Evolutionary conservation across 2,329 filamentous ascomycete species (phyloP).

Genomic region (Cordyceps sp.): DNA sequence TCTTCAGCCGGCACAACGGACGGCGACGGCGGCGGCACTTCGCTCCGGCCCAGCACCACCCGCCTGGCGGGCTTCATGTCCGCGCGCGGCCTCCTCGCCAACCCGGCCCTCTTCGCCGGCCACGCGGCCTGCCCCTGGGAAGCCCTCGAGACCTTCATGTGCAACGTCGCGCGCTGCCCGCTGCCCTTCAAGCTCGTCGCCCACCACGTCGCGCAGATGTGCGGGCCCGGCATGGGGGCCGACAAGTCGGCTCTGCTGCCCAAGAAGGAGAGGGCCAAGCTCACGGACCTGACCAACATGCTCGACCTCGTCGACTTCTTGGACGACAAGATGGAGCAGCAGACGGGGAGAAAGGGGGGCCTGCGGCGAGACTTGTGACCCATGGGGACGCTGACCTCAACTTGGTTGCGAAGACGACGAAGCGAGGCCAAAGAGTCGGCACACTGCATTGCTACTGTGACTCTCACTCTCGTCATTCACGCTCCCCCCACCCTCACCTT

Average conservation of each 20-base stretch:
- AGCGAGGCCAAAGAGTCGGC: too few relatives aligned
- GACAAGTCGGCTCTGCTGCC: slow-evolving; percentile 34
- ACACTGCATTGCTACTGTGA: too few relatives aligned
- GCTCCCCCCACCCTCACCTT: neutral
- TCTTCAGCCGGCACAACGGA: neutral
- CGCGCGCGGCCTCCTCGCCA: slow-evolving; percentile 48
- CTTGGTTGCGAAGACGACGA: too few relatives aligned
- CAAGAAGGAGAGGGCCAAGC: slow-evolving; percentile 38
- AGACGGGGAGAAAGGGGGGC: slow-evolving; percentile 14
- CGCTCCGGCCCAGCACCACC: slow-evolving; percentile 21
- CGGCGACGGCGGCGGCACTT: too few relatives aligned
- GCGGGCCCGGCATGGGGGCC: slow-evolving; percentile 34
- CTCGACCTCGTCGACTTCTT: slow-evolving; percentile 44
- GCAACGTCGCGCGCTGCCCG: slow-evolving; percentile 35
- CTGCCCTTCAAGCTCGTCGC: slow-evolving; percentile 46
- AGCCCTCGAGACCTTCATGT: slow-evolving; percentile 46
- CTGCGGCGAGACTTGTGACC: slow-evolving; percentile 16
- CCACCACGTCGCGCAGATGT: slow-evolving; percentile 55
- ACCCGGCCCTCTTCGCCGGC: slow-evolving; percentile 49
- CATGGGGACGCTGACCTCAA: too few relatives aligned
- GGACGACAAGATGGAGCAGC: slow-evolving; percentile 28
- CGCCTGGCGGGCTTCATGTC: slow-evolving; percentile 51
- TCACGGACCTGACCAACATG: slow-evolving; percentile 32
- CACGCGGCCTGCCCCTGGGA: slow-evolving; percentile 41
- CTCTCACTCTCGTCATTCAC: neutral